Evolutionary conservation across 805 yeast genomes (phyloP).

Genomic region (Citeromyces nyonsensis): DNA sequence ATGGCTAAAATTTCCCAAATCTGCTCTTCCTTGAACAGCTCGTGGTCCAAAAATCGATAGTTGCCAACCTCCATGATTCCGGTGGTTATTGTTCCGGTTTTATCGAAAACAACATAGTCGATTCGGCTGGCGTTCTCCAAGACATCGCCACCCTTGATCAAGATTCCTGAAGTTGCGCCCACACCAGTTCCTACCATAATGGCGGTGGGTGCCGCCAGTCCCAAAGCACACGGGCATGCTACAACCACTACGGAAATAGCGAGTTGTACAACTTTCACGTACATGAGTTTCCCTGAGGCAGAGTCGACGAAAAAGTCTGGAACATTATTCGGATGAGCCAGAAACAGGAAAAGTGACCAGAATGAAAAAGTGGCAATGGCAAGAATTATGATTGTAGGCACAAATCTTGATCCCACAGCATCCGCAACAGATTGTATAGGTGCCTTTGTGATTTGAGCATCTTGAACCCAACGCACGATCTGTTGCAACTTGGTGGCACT

Average conservation of each 20-base stretch:
- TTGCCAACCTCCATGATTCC: conserved; percentile 49
- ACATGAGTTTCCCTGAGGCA: conserved; percentile 6
- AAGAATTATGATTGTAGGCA: conserved; percentile 53
- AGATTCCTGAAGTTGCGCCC: conserved; percentile 79
- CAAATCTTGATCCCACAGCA: conserved; percentile 70
- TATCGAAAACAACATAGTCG: conserved; percentile 69
- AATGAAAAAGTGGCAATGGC: conserved; percentile 49
- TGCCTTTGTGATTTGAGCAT: conserved; percentile 79
- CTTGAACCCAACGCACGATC: conserved; percentile 72
- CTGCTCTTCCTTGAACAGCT: conserved; percentile 1
- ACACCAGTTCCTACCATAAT: conserved; percentile 98
- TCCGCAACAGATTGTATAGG: conserved; percentile 90
- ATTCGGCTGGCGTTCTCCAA: conserved; percentile 59
- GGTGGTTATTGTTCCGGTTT: conserved; percentile 88
- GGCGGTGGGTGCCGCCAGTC: conserved; percentile 96
- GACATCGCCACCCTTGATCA: conserved; percentile 87
- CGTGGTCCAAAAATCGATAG: conserved; percentile 7
- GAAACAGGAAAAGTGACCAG: conserved; percentile 34
- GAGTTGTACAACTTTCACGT: conserved; percentile 33
- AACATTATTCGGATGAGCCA: conserved; percentile 4
- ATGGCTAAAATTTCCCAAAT: conserved; percentile 41
- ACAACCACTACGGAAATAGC: conserved; percentile 90
- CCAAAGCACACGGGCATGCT: conserved; percentile 97
- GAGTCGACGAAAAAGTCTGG: conserved; percentile 12
- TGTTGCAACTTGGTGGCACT: conserved; percentile 77